These are phyloP conservation scores for Botrytis deweyae DNA, from an alignment of 2,329 filamentous ascomycete genomes.

Conservation along the genomic window DNA sequence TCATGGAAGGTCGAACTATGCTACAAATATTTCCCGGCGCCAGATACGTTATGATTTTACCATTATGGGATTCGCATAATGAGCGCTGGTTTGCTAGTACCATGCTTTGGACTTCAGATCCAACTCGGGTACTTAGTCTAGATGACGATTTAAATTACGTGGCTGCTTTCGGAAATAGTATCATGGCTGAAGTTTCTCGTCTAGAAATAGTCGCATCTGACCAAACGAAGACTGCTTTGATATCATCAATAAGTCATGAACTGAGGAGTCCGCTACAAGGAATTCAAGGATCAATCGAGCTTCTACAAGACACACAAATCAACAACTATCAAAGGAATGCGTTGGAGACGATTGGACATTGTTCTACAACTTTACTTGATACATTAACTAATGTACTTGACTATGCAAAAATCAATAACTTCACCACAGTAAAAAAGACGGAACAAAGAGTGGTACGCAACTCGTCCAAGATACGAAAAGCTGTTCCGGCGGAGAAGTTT, in stretches of 20 bases:
- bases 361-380: slow-evolving; percentile 40
- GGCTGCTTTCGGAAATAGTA: slow-evolving; percentile 47
- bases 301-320: slow-evolving; percentile 46
- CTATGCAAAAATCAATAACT: slow-evolving; percentile 41
- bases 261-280: slow-evolving; percentile 56
- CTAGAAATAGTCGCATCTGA: slow-evolving; percentile 51
- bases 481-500: slow-evolving; percentile 1
- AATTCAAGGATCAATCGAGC: slow-evolving; percentile 51
- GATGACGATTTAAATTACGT: slow-evolving; percentile 42
- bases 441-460: slow-evolving; percentile 3
- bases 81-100: slow-evolving; percentile 47
- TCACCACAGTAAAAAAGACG: slow-evolving; percentile 7
- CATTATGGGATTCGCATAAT: slow-evolving; percentile 47
- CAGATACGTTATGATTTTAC: slow-evolving; percentile 48
- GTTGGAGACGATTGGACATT: slow-evolving; percentile 40
- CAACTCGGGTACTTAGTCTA: slow-evolving; percentile 40
- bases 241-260: slow-evolving; percentile 58
- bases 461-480: neutral
- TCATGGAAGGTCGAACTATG: slow-evolving; percentile 12
- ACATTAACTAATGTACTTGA: slow-evolving; percentile 42
- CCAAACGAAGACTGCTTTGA: slow-evolving; percentile 54
- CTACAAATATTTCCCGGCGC: slow-evolving; percentile 42
- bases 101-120: slow-evolving; percentile 49
- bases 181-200: slow-evolving; percentile 53
- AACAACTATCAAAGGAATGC: slow-evolving; percentile 38